A percentile compares a stretch with the other conserved stretches of the same genome.
phyloP scores from a whole-genome alignment of 108 stramenopile genomes.

The Seminavis robusta region DNA sequence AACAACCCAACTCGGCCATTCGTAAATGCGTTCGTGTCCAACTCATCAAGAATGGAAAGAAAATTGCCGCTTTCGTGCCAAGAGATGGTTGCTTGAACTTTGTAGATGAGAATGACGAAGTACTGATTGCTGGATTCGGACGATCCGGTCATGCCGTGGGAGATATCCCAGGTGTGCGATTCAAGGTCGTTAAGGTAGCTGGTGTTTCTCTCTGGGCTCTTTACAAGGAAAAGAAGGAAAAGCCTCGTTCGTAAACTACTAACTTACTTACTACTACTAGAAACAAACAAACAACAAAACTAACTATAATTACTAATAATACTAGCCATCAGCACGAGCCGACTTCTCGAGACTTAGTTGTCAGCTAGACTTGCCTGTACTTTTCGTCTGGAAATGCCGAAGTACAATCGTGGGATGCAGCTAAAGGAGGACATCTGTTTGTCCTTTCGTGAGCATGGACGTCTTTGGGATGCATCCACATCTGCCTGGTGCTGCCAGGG shows the following conservation, averaged over 20 bases:
- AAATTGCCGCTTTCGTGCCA: slow-evolving; percentile 99
- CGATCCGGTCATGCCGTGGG: slow-evolving; percentile 99
- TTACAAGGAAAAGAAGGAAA: slow-evolving; percentile 99
- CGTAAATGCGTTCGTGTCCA: slow-evolving; percentile 99
- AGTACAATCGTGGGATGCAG: no score
- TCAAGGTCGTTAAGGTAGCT: slow-evolving; percentile 99
- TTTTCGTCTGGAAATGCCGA: no score
- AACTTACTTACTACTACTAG: no score
- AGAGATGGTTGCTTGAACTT: slow-evolving; percentile 99
- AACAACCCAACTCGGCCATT: slow-evolving; percentile 99
- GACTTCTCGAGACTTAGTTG: no score
- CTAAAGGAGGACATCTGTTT: no score
- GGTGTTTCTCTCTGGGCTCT: slow-evolving; percentile 98
- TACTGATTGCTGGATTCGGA: slow-evolving; percentile 99
- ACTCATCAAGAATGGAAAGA: slow-evolving; percentile 99
- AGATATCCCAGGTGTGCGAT: slow-evolving; percentile 99
- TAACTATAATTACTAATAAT: no score
- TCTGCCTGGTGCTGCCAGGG: no score
- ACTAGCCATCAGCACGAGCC: no score
- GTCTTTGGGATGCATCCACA: no score
- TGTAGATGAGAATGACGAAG: slow-evolving; percentile 99
- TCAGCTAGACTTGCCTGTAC: no score
- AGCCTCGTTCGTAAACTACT: slow-evolving; percentile 98
- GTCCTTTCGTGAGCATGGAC: no score
- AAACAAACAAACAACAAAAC: no score